phyloP scores from a whole-genome alignment of 495 filamentous ascomycete species.

The Penicillium crystallinum region DNA sequence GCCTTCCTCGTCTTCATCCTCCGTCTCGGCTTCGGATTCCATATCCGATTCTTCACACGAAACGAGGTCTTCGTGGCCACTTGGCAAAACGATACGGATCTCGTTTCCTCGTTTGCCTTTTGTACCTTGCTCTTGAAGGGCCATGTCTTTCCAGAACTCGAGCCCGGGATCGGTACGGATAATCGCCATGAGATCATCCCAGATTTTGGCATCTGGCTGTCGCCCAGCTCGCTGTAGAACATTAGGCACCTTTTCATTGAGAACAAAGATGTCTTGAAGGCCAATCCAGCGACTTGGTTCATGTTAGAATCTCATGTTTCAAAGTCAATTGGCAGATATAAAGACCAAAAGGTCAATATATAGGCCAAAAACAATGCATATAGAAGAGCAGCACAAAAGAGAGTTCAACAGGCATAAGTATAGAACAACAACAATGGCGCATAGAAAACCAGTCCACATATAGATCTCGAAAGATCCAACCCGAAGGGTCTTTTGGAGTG shows the following conservation, averaged over 20 bases:
- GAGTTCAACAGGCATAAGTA: not conserved
- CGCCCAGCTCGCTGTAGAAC: not conserved
- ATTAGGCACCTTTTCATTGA: not conserved
- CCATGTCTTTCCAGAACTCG: conserved; percentile 17
- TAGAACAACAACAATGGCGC: too few relatives aligned
- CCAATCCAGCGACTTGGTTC: conserved; percentile 4
- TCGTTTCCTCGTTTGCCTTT: conserved; percentile 16
- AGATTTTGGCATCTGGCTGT: conserved; percentile 1
- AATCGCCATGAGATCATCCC: conserved; percentile 4
- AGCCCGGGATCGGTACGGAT: not conserved
- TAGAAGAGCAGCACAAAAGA: not conserved
- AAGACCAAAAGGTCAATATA: not conserved
- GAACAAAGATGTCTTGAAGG: conserved; percentile 6
- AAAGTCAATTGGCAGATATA: not conserved
- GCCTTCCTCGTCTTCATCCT: not conserved
- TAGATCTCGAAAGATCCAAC: not conserved
- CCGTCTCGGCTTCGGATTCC: not conserved
- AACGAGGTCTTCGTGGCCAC: conserved; percentile 5
- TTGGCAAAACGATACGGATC: conserved; percentile 1
- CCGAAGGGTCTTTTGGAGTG: not conserved
- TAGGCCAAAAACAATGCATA: too few relatives aligned
- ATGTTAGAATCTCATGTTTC: not conserved
- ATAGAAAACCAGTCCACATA: too few relatives aligned
- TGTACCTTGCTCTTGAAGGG: not conserved
- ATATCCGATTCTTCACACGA: not conserved